These are phyloP conservation scores for Rhamnella rubrinervis DNA, from an alignment of 331 rosid genomes.

Conservation along the genomic window DNA sequence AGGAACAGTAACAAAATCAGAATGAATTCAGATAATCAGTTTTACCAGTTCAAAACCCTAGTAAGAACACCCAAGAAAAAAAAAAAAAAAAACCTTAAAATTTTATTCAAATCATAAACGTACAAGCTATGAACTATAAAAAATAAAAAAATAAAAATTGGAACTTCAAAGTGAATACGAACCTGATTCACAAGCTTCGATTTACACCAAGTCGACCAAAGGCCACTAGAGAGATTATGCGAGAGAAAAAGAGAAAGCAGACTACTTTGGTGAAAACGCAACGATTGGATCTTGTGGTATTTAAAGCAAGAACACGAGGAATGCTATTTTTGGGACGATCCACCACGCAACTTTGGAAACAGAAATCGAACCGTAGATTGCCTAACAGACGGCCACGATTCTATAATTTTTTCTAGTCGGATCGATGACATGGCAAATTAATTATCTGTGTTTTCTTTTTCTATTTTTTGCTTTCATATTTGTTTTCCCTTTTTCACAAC, in stretches of 20 bases:
- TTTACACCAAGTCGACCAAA: neutral
- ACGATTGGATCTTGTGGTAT: neutral
- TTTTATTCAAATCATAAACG: too few species aligned
- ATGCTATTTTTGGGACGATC: neutral
- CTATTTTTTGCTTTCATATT: neutral
- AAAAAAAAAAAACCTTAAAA: too few species aligned
- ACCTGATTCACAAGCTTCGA: neutral
- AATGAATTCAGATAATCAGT: too few species aligned
- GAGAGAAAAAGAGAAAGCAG: neutral
- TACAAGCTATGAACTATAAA: too few species aligned
- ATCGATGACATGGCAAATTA: constrained; percentile 23
- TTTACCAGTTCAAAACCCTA: too few species aligned
- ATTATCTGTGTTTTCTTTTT: too few species aligned
- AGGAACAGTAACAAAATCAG: too few species aligned
- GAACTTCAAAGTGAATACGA: neutral
- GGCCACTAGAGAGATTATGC: neutral
- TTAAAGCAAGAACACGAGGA: neutral
- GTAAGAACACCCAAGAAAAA: too few species aligned
- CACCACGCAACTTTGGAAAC: neutral
- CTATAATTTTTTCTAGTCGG: neutral
- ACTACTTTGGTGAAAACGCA: neutral
- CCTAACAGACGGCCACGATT: neutral
- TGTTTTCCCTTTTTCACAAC: too few species aligned
- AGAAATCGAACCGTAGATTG: neutral
- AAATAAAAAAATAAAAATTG: too few species aligned